A percentile compares a stretch with the other conserved stretches of the same genome.
phyloP scores from a whole-genome alignment of 345 rosid genomes.

The Eucalyptus virginea region DNA sequence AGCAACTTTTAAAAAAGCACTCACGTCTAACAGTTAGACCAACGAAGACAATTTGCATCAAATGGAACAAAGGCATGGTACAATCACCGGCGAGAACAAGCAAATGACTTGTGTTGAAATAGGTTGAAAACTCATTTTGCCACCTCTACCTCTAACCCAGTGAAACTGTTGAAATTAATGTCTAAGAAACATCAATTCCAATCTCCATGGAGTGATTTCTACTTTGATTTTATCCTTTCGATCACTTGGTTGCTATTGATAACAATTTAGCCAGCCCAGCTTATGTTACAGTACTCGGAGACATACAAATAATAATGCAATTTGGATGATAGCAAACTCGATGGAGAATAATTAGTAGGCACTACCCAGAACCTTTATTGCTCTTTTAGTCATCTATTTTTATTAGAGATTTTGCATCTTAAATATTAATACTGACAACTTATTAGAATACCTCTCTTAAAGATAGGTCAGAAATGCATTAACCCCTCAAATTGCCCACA shows the following conservation, averaged over 20 bases:
- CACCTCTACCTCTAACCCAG: neutral
- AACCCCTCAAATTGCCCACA: neutral
- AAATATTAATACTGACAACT: neutral
- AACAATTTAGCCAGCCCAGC: neutral
- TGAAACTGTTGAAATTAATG: neutral
- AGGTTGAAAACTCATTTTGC: neutral
- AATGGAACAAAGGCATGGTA: neutral
- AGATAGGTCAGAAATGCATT: neutral
- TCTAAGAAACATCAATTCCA: neutral
- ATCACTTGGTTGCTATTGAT: neutral
- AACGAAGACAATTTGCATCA: neutral
- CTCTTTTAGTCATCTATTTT: neutral
- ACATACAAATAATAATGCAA: neutral
- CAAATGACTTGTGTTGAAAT: accelerated
- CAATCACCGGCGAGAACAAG: neutral
- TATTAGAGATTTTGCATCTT: neutral
- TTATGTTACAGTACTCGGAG: neutral
- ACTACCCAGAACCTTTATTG: neutral
- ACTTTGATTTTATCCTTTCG: neutral
- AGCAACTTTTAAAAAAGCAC: neutral
- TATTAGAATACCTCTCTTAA: neutral
- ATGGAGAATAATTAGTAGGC: neutral
- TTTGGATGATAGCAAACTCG: neutral
- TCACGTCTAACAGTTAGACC: neutral
- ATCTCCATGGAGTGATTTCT: neutral